Percentiles rank a stretch among this genome's conserved stretches.
Conservation (phyloP, 2,329 filamentous ascomycete species). For the Tolypocladium inflatum region DNA sequence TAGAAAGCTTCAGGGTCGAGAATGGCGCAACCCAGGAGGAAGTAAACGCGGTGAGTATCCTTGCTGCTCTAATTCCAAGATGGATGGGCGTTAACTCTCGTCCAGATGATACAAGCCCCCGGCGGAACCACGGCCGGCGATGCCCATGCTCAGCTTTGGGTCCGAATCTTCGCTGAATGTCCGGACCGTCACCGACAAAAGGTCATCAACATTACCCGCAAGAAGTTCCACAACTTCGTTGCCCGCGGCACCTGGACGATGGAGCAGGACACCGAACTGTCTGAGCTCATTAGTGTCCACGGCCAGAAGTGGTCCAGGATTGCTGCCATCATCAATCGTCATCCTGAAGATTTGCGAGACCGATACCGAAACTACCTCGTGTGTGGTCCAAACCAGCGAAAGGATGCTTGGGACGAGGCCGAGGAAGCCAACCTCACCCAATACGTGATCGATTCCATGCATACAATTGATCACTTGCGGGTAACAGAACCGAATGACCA, state of each 20-base stretch:
- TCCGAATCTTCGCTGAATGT: conserved; percentile 33
- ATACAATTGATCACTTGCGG: conserved; percentile 31
- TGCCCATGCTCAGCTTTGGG: conserved; percentile 38
- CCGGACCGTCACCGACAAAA: conserved; percentile 42
- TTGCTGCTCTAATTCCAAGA: conserved; percentile 6
- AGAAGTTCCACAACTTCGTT: conserved; percentile 56
- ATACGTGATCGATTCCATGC: conserved; percentile 43
- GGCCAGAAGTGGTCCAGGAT: conserved; percentile 53
- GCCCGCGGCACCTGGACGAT: conserved; percentile 36
- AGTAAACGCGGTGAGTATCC: conserved; percentile 33
- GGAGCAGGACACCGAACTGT: conserved; percentile 26
- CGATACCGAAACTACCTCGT: conserved; percentile 60
- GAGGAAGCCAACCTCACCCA: conserved; percentile 47
- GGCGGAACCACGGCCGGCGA: conserved; percentile 25
- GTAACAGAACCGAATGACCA: conserved; percentile 20
- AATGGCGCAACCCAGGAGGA: conserved; percentile 31
- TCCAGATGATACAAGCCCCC: conserved; percentile 25
- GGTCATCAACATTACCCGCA: conserved; percentile 46
- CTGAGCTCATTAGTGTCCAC: conserved; percentile 22
- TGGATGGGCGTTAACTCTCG: not conserved
- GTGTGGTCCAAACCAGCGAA: conserved; percentile 42
- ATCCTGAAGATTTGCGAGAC: conserved; percentile 57
- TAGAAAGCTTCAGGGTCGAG: conserved; percentile 35
- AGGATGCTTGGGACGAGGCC: conserved; percentile 47
- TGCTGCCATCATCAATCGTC: conserved; percentile 51